Evolutionary conservation across 306 rosid genomes (phyloP).

Genomic region (Betula pendula): DNA sequence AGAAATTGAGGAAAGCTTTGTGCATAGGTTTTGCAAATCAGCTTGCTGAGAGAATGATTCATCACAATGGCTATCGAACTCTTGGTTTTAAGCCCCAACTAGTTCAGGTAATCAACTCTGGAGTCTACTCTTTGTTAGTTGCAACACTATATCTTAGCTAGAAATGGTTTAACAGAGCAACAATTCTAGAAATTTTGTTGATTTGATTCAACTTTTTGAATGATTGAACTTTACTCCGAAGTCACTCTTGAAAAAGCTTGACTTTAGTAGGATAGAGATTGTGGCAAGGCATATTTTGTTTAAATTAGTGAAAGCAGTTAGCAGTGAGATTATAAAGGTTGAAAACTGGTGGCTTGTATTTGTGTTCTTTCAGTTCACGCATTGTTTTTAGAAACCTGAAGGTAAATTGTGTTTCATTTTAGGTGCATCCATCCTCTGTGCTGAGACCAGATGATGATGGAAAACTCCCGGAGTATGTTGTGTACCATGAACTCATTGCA

Average conservation of each 20-base stretch:
- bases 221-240: conserved; percentile 19
- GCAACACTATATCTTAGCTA: conserved; percentile 10
- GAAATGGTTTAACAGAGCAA: conserved; percentile 16
- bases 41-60: conserved; percentile 93
- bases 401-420: conserved; percentile 25
- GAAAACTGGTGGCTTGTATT: conserved; percentile 12
- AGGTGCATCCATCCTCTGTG: conserved; percentile 89
- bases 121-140: conserved; percentile 15
- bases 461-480: conserved; percentile 82
- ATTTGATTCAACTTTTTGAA: conserved; percentile 20
- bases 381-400: conserved; percentile 18
- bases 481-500: conserved; percentile 89
- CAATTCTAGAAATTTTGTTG: conserved; percentile 7
- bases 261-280: background rate
- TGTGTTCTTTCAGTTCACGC: conserved; percentile 19
- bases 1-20: conserved; percentile 79
- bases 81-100: conserved; percentile 84
- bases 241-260: conserved; percentile 1
- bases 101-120: conserved; percentile 66
- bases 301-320: conserved; percentile 10
- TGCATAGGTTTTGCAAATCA: conserved; percentile 94
- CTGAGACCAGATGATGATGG: conserved; percentile 72
- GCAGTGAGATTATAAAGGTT: conserved; percentile 24
- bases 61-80: conserved; percentile 95
- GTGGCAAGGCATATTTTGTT: conserved; percentile 1